Evolutionary conservation across 1,139 yeast species (phyloP), one percentile per base, ranked within the genome.

Genomic region (Taphrina wiesneri): DNA sequence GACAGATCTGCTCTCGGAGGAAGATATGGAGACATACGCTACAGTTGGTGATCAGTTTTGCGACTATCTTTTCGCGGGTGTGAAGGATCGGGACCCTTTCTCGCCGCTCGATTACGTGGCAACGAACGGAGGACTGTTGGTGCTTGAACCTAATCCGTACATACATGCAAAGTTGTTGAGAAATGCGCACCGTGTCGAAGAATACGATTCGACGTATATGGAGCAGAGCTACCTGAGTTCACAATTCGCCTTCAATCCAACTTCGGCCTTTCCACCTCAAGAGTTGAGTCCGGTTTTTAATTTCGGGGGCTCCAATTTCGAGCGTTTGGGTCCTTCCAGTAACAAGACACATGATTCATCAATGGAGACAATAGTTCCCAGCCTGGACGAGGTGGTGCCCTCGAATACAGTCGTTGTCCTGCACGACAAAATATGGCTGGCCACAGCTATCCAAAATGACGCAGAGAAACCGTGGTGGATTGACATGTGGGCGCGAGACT

Each of bases 31-130:
- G 11, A n/a, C 30, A 7, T 28, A 15, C 39, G 15, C 30, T 9
- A 15, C 36, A 3, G 30, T 19, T 3, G 60, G 51, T 39, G 60
- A 39, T 15, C 36, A 56, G 15, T 56, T 25, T 21, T 56, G 60
- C 23, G 45, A 56, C 15, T 56, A 56, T 41, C 21, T 56, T 13
- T 56, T 56, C 17, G 60, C 60, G 15, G 60, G 51, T 39, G 51
- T 56, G 9, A 15, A 11, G n/a, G n/a, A 17, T 15, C 6, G n/a
- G n/a, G 15, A 39, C 15, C 45, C 45, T 15, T 39, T 15, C 45
- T 39, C n/a, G 45, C 39, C 39, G 9, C 13, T 32, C 11, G 11
- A 7, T 9, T 32, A 32, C 39, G 39, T 9, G 11, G 39, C 9
- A 32, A 32, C 13, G 11, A 32, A 43, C 19, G 30, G 53, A 17